Evolutionary conservation across 2,329 filamentous ascomycete species (phyloP), one percentile per base, ranked within the genome.

Genomic region (Teratosphaeria zuluensis): DNA sequence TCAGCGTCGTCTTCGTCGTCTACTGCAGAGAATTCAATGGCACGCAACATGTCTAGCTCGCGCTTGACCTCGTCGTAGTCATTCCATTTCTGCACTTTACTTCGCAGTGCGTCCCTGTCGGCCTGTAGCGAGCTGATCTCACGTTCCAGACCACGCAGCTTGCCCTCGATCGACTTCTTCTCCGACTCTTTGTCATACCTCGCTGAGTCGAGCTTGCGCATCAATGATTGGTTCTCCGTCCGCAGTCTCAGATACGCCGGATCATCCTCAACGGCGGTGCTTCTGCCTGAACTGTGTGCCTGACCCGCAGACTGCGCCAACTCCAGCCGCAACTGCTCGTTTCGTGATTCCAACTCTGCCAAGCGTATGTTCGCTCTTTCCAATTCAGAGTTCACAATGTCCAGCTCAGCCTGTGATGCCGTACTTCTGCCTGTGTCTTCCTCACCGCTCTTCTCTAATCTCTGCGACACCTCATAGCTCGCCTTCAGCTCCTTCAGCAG

Each of bases 1-100:
- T 70, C 65, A 42, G 59, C 76, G 16, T 77, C 78, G 32, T 74
- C 69, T 1, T 88, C 85, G 53, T 92, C 89, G 19, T 95, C 91
- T 62, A 81, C 78, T 38, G 92, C 89, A 7, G 90, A 92, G 68
- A 99, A 96, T 72, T 99, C 94, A 66, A 99, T 96, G 65, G 92
- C 81, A 72, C 96, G 96, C 61, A 99, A 83, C 61, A 97, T 92
- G 68, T 97, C 92, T 2, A 99, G 81, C 74, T 99, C 95, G 64
- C 95, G 89, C 75, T 94, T 96, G 54, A 99, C 84, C 60, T 97
- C 92, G 35, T 97, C 92, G 71, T 99, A 99, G 72, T 99, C 94
- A 65, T 84, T 84, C 85, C 90, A 95, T 71, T 89, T 95, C 63
- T 90, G 85, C 3, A 97, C 83, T 75, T 94, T 96, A 42, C 80